phyloP scores from a whole-genome alignment of 2,329 filamentous ascomycete species.

The Pyrenochaeta sp. region DNA sequence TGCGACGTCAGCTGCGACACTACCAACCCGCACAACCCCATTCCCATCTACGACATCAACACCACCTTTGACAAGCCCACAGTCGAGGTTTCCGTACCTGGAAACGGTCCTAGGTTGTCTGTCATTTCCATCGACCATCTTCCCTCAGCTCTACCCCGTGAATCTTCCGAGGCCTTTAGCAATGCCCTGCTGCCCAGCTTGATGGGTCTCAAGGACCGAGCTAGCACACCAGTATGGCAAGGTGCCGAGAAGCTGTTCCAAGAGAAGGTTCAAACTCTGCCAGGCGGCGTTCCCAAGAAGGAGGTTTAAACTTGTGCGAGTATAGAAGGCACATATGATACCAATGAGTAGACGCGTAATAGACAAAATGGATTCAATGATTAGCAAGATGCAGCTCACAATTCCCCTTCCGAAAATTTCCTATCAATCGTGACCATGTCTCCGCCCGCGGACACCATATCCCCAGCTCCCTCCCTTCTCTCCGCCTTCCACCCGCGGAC shows the following conservation, averaged over 20 bases:
- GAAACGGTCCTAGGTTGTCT: slow-evolving; percentile 66
- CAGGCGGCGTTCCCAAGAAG: slow-evolving; percentile 52
- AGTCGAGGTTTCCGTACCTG: slow-evolving; percentile 71
- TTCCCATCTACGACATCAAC: slow-evolving; percentile 83
- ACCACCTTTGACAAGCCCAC: slow-evolving; percentile 92
- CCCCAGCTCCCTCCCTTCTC: too few species aligned
- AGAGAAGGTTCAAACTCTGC: slow-evolving; percentile 78
- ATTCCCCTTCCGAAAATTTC: too few species aligned
- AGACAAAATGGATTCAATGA: too few species aligned
- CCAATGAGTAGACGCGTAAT: too few species aligned
- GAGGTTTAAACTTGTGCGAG: slow-evolving; percentile 39
- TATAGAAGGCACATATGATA: too few species aligned
- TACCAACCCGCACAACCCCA: slow-evolving; percentile 73
- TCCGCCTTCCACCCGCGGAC: too few species aligned
- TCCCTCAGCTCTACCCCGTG: slow-evolving; percentile 75
- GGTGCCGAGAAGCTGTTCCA: slow-evolving; percentile 84
- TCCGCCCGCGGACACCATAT: too few species aligned
- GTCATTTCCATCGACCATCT: slow-evolving; percentile 72
- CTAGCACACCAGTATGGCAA: slow-evolving; percentile 78
- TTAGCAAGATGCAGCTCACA: too few species aligned
- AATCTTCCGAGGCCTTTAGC: slow-evolving; percentile 87
- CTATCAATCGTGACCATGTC: too few species aligned
- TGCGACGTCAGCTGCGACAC: slow-evolving; percentile 67
- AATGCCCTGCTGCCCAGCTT: slow-evolving; percentile 78
- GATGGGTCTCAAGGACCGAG: slow-evolving; percentile 77